These are phyloP conservation scores for Pyrenula aspistea DNA, from an alignment of 495 filamentous ascomycete species.

Conservation along the genomic window DNA sequence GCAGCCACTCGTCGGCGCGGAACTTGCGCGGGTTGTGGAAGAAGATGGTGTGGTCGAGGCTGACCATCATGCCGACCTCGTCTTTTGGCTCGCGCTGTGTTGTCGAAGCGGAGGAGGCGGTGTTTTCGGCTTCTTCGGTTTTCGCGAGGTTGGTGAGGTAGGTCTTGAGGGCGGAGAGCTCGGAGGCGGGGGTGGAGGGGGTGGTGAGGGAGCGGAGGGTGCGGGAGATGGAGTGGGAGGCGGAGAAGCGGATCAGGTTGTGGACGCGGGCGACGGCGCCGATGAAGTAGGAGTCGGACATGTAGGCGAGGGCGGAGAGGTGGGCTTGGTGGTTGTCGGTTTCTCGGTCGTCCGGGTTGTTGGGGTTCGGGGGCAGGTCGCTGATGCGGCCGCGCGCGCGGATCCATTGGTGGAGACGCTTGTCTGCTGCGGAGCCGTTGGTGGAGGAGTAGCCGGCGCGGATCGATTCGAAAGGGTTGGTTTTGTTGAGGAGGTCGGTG, in stretches of 20 bases:
- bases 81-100: conserved; percentile 14
- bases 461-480: not conserved
- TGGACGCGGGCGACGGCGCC: conserved; percentile 74
- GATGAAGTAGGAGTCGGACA: conserved; percentile 85
- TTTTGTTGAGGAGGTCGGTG: not conserved
- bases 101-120: not conserved
- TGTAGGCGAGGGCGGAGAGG: conserved; percentile 78
- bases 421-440: conserved; percentile 32
- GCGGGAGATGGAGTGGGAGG: conserved; percentile 5
- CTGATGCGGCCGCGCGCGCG: conserved; percentile 59
- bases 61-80: conserved; percentile 88
- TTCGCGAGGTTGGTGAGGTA: not conserved
- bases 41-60: conserved; percentile 85
- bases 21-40: conserved; percentile 79
- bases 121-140: not conserved
- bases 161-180: not conserved
- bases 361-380: not conserved
- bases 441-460: not conserved
- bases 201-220: not conserved
- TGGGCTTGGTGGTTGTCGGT: conserved; percentile 56
- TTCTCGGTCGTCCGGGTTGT: not conserved
- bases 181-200: conserved; percentile 3
- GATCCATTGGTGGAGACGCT: conserved; percentile 66
- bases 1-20: conserved; percentile 86
- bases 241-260: conserved; percentile 48